Percentiles rank a stretch among this genome's conserved stretches.
These are phyloP conservation scores for Cyberlindnera euphorbiiphila DNA, from an alignment of 805 yeast genomes.

Conservation along the genomic window DNA sequence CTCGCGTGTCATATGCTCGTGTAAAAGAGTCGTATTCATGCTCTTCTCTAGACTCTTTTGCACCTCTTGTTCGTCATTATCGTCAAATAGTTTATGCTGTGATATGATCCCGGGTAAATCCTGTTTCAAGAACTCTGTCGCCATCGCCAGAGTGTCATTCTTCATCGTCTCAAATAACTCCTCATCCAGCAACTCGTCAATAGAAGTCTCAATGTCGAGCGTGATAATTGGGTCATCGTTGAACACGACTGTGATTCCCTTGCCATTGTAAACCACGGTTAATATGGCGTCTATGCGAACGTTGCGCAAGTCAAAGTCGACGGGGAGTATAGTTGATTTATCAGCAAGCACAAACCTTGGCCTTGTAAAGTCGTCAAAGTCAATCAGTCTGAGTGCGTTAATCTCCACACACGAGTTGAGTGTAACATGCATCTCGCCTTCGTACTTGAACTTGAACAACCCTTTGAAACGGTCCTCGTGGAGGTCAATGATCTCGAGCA, in stretches of 20 bases:
- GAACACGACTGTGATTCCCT: conserved; percentile 24
- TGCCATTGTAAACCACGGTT: conserved; percentile 22
- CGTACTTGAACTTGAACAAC: conserved; percentile 24
- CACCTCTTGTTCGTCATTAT: too few species aligned
- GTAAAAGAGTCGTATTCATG: conserved; percentile 1
- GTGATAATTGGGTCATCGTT: conserved; percentile 25
- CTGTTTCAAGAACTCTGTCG: conserved; percentile 19
- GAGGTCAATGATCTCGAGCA: conserved; percentile 24
- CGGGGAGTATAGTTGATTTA: conserved; percentile 26
- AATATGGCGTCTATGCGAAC: conserved; percentile 21
- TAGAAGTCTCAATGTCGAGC: conserved; percentile 23
- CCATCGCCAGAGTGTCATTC: conserved; percentile 20
- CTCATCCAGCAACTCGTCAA: conserved; percentile 28
- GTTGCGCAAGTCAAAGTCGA: conserved; percentile 21
- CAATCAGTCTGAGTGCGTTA: conserved; percentile 24
- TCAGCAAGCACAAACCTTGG: conserved; percentile 25
- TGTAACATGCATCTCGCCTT: conserved; percentile 20
- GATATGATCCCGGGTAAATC: conserved; percentile 25
- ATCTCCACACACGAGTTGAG: conserved; percentile 25
- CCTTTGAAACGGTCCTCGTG: conserved; percentile 21
- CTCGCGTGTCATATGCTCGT: background rate
- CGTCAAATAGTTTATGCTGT: conserved; percentile 14
- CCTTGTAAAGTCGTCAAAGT: conserved; percentile 26
- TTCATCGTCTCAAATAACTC: conserved; percentile 22
- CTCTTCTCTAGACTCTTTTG: background rate